Evolutionary conservation across 768 basidiomycete genomes (phyloP).

Genomic region (Hericium rajendrae): DNA sequence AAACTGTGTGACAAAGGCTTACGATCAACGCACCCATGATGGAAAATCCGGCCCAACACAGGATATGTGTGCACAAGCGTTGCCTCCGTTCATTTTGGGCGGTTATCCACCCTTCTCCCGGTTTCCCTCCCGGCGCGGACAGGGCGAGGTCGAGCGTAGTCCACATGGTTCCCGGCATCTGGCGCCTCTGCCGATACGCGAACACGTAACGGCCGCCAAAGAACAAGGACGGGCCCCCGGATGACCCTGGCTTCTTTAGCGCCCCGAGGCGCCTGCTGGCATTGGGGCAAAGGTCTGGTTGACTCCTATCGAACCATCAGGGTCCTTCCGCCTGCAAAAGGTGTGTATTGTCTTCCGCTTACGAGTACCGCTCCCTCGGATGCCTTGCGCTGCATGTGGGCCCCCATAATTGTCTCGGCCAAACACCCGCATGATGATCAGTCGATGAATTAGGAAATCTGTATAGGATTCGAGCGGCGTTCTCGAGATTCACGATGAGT

Average conservation of each 20-base stretch:
- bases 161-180: not conserved
- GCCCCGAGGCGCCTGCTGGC: not conserved
- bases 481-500: not conserved
- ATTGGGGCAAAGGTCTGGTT: not conserved
- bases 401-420: slow-evolving; percentile 1
- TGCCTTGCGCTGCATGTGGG: not conserved
- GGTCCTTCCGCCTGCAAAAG: not conserved
- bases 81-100: too few relatives aligned
- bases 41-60: too few relatives aligned
- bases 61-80: too few relatives aligned
- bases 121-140: too few relatives aligned
- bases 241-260: not conserved
- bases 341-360: slow-evolving; percentile 1
- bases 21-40: too few relatives aligned
- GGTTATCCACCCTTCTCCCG: too few relatives aligned
- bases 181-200: not conserved
- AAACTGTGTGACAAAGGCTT: too few relatives aligned
- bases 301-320: not conserved
- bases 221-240: not conserved
- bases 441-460: not conserved
- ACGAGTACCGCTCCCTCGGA: not conserved
- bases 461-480: slow-evolving; percentile 5
- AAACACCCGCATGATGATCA: not conserved
- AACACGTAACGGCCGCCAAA: not conserved
- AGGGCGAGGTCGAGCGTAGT: not conserved